Conservation (phyloP, 306 rosid species). For the Malus sieversii region DNA sequence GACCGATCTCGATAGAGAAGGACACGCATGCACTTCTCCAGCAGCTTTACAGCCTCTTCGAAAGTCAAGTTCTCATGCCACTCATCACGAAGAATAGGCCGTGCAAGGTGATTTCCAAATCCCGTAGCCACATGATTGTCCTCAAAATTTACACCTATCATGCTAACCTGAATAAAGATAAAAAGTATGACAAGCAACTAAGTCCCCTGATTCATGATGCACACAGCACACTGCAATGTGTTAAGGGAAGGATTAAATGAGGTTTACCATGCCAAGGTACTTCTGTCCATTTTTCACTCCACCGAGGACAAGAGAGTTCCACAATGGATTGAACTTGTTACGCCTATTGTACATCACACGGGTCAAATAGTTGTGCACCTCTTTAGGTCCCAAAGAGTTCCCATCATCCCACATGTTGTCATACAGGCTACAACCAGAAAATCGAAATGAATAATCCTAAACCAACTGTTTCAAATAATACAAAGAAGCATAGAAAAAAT, state of each 20-base stretch:
- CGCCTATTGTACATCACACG: constrained; percentile 57
- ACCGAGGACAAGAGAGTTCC: constrained; percentile 59
- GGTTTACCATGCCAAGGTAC: constrained; percentile 66
- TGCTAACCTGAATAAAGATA: constrained; percentile 56
- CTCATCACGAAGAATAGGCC: constrained; percentile 94
- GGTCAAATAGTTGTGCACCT: constrained; percentile 55
- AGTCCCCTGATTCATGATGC: neutral
- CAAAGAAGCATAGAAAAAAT: neutral
- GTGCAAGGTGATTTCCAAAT: constrained; percentile 90
- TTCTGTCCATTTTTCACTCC: constrained; percentile 47
- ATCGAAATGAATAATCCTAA: constrained; percentile 1
- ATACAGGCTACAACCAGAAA: constrained; percentile 45
- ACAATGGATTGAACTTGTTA: constrained; percentile 51
- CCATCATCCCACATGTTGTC: constrained; percentile 81
- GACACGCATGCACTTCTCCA: constrained; percentile 96
- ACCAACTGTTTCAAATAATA: neutral
- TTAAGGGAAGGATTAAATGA: neutral
- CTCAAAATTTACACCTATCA: constrained; percentile 85
- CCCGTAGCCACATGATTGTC: constrained; percentile 92
- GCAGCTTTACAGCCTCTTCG: constrained; percentile 83
- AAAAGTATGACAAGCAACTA: neutral
- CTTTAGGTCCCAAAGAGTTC: constrained; percentile 53
- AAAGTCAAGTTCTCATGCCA: constrained; percentile 81
- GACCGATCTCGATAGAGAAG: constrained; percentile 94
- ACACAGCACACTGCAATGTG: constrained; percentile 1